phyloP scores from a whole-genome alignment of 2,329 filamentous ascomycete genomes.

The Colletotrichum echinochloae region DNA sequence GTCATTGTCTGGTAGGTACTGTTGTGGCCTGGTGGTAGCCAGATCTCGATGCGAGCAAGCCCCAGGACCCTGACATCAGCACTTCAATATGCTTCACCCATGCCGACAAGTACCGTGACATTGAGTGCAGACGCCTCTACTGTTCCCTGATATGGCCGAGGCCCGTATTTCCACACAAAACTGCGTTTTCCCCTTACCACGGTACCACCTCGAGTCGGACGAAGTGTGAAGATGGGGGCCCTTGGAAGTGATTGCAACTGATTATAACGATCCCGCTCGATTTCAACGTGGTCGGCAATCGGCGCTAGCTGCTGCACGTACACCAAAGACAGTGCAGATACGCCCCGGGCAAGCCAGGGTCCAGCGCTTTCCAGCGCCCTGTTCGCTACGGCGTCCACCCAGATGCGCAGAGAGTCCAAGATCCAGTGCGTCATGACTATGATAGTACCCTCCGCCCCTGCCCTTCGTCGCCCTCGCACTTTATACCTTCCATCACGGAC shows the following conservation, averaged over 20 bases:
- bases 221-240: conserved; percentile 7
- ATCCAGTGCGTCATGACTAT: conserved; percentile 39
- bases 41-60: conserved; percentile 38
- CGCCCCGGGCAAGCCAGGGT: conserved; percentile 23
- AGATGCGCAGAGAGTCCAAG: conserved; percentile 29
- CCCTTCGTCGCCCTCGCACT: not conserved
- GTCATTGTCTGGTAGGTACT: not conserved
- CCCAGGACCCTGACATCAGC: conserved; percentile 40
- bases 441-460: conserved; percentile 19
- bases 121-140: conserved; percentile 17
- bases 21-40: conserved; percentile 26
- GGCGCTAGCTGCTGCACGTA: conserved; percentile 37
- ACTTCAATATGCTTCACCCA: conserved; percentile 23
- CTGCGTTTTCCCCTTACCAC: conserved; percentile 17
- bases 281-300: conserved; percentile 24
- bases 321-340: conserved; percentile 22
- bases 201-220: conserved; percentile 23
- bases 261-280: conserved; percentile 23
- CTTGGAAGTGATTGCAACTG: conserved; percentile 31
- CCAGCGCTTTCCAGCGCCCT: conserved; percentile 32
- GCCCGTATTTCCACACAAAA: conserved; percentile 36
- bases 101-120: conserved; percentile 35
- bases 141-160: conserved; percentile 9
- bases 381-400: conserved; percentile 35
- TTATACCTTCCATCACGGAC: conserved; percentile 4